phyloP scores from a whole-genome alignment of 495 filamentous ascomycete genomes.

The Aspergillus homomorphus region DNA sequence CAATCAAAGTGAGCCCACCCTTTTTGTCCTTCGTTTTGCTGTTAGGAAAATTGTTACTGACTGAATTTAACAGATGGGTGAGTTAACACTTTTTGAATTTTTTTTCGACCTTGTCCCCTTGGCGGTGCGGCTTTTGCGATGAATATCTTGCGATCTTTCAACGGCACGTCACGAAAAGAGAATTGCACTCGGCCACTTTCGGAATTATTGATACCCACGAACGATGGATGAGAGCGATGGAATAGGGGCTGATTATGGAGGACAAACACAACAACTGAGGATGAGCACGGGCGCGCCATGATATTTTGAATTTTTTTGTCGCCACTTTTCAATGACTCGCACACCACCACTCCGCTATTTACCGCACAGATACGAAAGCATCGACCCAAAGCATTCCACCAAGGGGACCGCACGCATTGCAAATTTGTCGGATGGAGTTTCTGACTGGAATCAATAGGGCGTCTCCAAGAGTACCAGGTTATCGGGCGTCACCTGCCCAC shows the following conservation, averaged over 20 bases:
- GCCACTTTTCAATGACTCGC: not conserved
- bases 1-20: conserved; percentile 50
- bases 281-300: not conserved
- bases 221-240: not conserved
- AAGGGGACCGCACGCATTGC: conserved; percentile 15
- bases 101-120: conserved; percentile 23
- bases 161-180: conserved; percentile 12
- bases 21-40: conserved; percentile 5
- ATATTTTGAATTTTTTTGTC: not conserved
- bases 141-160: conserved; percentile 23
- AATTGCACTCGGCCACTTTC: not conserved
- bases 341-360: not conserved
- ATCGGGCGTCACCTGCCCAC: conserved; percentile 98
- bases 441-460: conserved; percentile 62
- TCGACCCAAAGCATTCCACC: conserved; percentile 15
- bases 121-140: conserved; percentile 31
- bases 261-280: not conserved
- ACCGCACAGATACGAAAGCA: conserved; percentile 19
- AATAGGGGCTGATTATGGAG: not conserved
- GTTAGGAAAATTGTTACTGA: conserved; percentile 29
- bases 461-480: conserved; percentile 99
- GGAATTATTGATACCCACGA: not conserved
- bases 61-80: conserved; percentile 52
- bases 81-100: conserved; percentile 35
- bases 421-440: conserved; percentile 16